phyloP scores from a whole-genome alignment of 805 yeast species.

The Saccharomyces eubayanus region DNA sequence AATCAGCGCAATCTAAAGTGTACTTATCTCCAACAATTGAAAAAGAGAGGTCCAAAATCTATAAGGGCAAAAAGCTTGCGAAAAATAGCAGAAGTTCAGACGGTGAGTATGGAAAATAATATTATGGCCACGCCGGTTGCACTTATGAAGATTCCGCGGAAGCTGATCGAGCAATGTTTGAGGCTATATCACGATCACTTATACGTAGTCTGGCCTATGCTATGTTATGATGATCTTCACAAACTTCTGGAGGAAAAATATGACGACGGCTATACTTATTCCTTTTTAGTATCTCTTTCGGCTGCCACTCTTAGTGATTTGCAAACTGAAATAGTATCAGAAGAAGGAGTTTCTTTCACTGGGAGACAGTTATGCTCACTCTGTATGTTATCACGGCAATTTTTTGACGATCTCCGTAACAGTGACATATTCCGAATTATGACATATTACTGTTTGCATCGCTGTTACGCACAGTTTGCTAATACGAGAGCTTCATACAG shows the following conservation, averaged over 20 bases:
- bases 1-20: neutral
- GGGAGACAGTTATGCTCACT: conserved; percentile 44
- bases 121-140: neutral
- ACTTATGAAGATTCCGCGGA: neutral
- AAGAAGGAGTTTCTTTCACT: conserved; percentile 76
- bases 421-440: neutral
- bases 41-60: neutral
- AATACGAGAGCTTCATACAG: too few relatives aligned
- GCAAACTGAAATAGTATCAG: conserved; percentile 59
- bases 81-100: neutral
- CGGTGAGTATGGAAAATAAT: neutral
- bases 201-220: neutral
- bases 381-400: conserved; percentile 92
- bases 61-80: neutral
- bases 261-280: neutral
- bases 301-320: conserved; percentile 39
- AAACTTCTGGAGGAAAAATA: neutral
- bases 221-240: neutral
- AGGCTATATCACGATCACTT: neutral
- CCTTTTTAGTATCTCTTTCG: neutral
- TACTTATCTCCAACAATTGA: neutral
- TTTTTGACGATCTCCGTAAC: conserved; percentile 54
- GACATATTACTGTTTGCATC: neutral
- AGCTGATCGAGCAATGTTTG: neutral
- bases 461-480: too few relatives aligned